A percentile compares a stretch with the other conserved stretches of the same genome.
These are phyloP conservation scores for Colletotrichum limetticola DNA, from an alignment of 2,329 filamentous ascomycete genomes.

Conservation along the genomic window DNA sequence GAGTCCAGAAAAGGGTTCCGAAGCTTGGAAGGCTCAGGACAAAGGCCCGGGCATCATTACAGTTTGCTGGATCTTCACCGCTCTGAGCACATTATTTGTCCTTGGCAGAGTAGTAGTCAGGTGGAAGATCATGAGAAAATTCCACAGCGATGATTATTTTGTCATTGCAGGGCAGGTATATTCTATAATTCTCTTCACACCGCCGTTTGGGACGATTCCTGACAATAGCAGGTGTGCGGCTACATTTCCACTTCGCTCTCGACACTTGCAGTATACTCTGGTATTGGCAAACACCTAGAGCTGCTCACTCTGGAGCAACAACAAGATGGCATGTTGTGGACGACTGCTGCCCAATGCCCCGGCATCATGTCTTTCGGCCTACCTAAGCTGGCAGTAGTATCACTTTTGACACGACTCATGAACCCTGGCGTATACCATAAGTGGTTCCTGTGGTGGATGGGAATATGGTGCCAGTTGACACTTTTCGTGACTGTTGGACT, in stretches of 20 bases:
- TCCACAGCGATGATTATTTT: constrained; percentile 50
- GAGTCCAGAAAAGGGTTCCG: not conserved
- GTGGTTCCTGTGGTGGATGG: constrained; percentile 50
- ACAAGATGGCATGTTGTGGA: constrained; percentile 46
- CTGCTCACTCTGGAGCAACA: constrained; percentile 44
- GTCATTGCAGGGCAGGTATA: constrained; percentile 46
- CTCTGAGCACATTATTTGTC: constrained; percentile 43
- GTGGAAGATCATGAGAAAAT: constrained; percentile 41
- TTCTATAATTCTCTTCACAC: not conserved
- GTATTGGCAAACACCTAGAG: constrained; percentile 51
- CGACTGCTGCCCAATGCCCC: constrained; percentile 48
- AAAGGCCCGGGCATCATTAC: constrained; percentile 47
- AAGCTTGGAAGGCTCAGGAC: constrained; percentile 24
- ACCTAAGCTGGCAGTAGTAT: constrained; percentile 54
- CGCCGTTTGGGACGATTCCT: not conserved
- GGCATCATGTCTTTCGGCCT: constrained; percentile 52
- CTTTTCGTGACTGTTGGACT: constrained; percentile 50
- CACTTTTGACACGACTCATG: constrained; percentile 49
- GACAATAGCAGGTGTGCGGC: constrained; percentile 1
- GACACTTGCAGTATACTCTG: constrained; percentile 46
- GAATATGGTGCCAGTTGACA: constrained; percentile 42
- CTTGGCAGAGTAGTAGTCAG: constrained; percentile 44
- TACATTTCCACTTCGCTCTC: constrained; percentile 45
- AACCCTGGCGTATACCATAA: constrained; percentile 48
- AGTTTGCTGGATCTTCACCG: constrained; percentile 44